Conservation (phyloP, 805 yeast genomes). For the Kluyveromyces wickerhamii region DNA sequence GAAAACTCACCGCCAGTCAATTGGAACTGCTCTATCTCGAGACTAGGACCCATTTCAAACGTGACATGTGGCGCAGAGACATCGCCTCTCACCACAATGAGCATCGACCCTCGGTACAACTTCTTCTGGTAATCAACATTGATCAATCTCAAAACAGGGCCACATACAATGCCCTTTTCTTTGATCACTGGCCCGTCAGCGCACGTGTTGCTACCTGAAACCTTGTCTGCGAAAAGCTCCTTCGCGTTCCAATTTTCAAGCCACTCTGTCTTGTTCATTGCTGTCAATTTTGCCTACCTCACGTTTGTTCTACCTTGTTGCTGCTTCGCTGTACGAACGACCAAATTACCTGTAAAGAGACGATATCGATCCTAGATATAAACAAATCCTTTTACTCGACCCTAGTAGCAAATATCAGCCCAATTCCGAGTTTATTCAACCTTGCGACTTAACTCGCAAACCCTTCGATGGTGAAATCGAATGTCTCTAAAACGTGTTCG, state of each 20-base stretch:
- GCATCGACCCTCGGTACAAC: constrained; percentile 59
- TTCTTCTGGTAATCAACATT: constrained; percentile 48
- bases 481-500: no score
- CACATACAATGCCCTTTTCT: constrained; percentile 39
- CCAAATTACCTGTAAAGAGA: no score
- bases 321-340: no score
- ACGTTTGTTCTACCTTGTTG: no score
- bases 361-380: no score
- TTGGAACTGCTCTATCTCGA: constrained; percentile 5
- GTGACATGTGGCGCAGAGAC: constrained; percentile 24
- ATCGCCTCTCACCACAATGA: constrained; percentile 51
- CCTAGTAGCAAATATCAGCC: no score
- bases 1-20: constrained; percentile 38
- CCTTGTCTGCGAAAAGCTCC: constrained; percentile 7
- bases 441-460: no score
- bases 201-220: constrained; percentile 17
- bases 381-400: no score
- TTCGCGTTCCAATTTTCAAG: constrained; percentile 2
- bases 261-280: constrained; percentile 4
- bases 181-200: constrained; percentile 17
- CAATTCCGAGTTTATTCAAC: no score
- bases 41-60: constrained; percentile 23
- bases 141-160: constrained; percentile 67
- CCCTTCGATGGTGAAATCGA: no score
- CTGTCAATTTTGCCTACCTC: no score